These are phyloP conservation scores for Cicer bijugum DNA, from an alignment of 306 rosid species.

Conservation along the genomic window DNA sequence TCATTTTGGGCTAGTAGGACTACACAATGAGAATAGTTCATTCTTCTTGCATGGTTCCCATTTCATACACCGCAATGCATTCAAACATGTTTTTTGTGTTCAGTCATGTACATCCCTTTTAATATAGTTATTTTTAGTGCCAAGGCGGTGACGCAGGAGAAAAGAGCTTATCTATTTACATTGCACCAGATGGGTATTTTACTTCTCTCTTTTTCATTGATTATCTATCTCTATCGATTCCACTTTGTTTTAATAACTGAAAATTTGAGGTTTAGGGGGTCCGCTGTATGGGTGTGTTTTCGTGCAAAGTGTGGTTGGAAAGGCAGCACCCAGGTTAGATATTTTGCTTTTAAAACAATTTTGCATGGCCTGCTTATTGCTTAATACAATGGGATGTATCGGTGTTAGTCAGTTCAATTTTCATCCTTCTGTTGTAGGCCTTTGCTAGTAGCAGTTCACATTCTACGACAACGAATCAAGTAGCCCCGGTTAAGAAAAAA, in stretches of 20 bases:
- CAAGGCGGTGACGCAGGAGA: slow-evolving; percentile 74
- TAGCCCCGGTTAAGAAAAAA: slow-evolving; percentile 45
- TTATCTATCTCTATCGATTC: slow-evolving; percentile 9
- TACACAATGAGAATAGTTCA: slow-evolving; percentile 15
- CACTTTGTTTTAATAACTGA: slow-evolving; percentile 36
- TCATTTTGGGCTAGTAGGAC: background rate
- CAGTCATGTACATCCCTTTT: slow-evolving; percentile 8
- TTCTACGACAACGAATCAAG: slow-evolving; percentile 19
- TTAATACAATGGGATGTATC: slow-evolving; percentile 27
- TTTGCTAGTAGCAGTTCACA: slow-evolving; percentile 55
- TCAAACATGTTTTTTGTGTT: slow-evolving; percentile 2
- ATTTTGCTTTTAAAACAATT: slow-evolving; percentile 31
- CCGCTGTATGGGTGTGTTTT: slow-evolving; percentile 79
- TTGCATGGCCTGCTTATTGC: slow-evolving; percentile 8
- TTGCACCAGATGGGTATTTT: slow-evolving; percentile 70
- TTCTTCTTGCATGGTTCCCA: slow-evolving; percentile 5
- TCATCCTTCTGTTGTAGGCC: slow-evolving; percentile 59
- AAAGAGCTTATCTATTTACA: slow-evolving; percentile 63
- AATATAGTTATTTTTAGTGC: slow-evolving; percentile 60
- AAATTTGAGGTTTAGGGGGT: slow-evolving; percentile 56
- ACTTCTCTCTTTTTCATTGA: slow-evolving; percentile 14
- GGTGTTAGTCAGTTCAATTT: slow-evolving; percentile 31
- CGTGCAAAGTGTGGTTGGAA: slow-evolving; percentile 89
- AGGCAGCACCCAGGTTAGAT: slow-evolving; percentile 74
- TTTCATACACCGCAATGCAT: slow-evolving; percentile 15